Conservation (phyloP, 306 rosid genomes). For the Vachellia pachyceras region DNA sequence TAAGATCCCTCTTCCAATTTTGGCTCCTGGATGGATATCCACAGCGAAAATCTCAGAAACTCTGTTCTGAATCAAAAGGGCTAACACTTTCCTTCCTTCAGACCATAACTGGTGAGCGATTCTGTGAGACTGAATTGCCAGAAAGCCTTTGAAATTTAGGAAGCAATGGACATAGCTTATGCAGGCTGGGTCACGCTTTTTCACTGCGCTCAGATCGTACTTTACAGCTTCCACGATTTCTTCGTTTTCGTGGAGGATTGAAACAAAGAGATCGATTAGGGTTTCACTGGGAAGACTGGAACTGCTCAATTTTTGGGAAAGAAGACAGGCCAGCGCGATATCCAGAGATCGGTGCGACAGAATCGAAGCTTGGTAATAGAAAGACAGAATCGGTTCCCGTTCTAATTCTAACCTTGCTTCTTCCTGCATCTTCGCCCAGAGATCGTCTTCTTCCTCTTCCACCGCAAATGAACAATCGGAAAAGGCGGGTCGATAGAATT, state of each 20-base stretch:
- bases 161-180: slow-evolving; percentile 74
- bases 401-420: slow-evolving; percentile 70
- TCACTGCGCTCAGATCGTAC: slow-evolving; percentile 65
- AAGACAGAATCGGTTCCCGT: slow-evolving; percentile 65
- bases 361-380: slow-evolving; percentile 59
- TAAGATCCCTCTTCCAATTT: slow-evolving; percentile 72
- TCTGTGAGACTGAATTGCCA: slow-evolving; percentile 81
- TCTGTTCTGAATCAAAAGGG: slow-evolving; percentile 75
- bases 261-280: slow-evolving; percentile 59
- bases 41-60: slow-evolving; percentile 80
- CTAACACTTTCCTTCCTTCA: slow-evolving; percentile 57
- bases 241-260: slow-evolving; percentile 41
- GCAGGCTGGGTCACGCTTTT: slow-evolving; percentile 89
- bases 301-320: slow-evolving; percentile 63
- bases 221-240: slow-evolving; percentile 49
- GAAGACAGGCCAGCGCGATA: slow-evolving; percentile 61
- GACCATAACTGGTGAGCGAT: slow-evolving; percentile 75
- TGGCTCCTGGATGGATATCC: slow-evolving; percentile 93
- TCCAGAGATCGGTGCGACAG: slow-evolving; percentile 60
- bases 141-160: slow-evolving; percentile 81
- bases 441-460: slow-evolving; percentile 37
- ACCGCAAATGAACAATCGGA: background rate
- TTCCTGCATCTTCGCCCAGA: slow-evolving; percentile 67
- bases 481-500: slow-evolving; percentile 45
- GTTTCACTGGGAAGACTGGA: slow-evolving; percentile 48